Base-by-base conservation (phyloP, 1,284 basidiomycete genomes). In the Sporisorium scitamineum region DNA sequence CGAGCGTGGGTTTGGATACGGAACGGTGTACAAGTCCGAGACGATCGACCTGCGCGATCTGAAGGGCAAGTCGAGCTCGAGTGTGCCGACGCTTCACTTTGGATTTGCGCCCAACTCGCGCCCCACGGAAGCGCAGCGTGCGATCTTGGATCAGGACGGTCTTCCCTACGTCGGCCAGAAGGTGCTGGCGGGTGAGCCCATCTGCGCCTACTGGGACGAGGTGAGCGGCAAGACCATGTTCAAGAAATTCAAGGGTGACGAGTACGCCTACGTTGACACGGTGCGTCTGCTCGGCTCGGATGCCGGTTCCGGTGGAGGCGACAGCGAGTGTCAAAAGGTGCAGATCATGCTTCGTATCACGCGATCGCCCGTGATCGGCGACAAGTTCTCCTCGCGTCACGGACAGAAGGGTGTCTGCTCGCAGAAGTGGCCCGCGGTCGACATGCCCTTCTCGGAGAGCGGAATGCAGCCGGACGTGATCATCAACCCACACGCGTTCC, bases 401-500 rank as follows among this genome's bases (percentile, higher is more conserved):
- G 97, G 97, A 47, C 97, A 99, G 87, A 99, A 99, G 87, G 97
- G 97, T 89, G 95, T 99, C 47, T 98, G 95, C 86, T 98, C 96
- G 61, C 97, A 99, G 85, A 98, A 97, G 87, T 99, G 95, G 94
- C 96, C 97, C 3, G 90, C 92, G 34, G 88, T 97, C 78, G 97
- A 99, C 86, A 98, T 99, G 97, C 97, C 97, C 9, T 99, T 99
- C 89, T 92, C 91, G 76, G 97, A 99, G 88, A 96, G 94, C 75
- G 97, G 97, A 14, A 95, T 99, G 90, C 96, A 98, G 86, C 97
- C 97, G 1, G 97, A 99, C 86, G 91, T 99, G 59, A 99, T 99
- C 86, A 99, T 99, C 88, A 99, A 99, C 87, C 97, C 97, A 34
- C 97, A 99, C 86, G 97, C 97, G 22, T 99, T 99, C 89, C 97